Conservation (phyloP, 306 rosid genomes). For the Myrica gale region DNA sequence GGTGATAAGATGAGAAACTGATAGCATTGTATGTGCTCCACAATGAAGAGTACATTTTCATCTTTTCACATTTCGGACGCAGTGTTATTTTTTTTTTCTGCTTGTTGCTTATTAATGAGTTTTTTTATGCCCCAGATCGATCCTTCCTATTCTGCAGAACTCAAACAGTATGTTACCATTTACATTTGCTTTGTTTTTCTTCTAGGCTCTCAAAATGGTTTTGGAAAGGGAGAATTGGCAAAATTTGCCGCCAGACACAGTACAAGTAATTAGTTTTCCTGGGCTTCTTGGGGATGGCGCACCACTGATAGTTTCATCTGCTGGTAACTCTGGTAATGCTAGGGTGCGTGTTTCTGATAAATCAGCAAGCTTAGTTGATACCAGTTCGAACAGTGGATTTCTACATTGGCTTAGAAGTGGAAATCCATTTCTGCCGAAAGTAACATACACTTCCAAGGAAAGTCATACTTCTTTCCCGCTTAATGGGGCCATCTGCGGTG, state of each 20-base stretch:
- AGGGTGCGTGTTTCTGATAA: conserved; percentile 47
- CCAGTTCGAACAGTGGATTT: conserved; percentile 59
- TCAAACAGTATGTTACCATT: conserved; percentile 13
- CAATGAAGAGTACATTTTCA: not conserved
- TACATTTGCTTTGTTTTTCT: conserved; percentile 21
- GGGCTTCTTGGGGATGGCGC: conserved; percentile 98
- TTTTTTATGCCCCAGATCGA: conserved; percentile 17
- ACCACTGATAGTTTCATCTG: conserved; percentile 66
- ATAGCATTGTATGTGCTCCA: not conserved
- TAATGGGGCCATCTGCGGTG: conserved; percentile 56
- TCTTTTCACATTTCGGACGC: not conserved
- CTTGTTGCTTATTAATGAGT: conserved; percentile 24
- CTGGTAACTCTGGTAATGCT: conserved; percentile 41
- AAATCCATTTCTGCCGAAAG: conserved; percentile 74
- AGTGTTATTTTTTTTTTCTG: not conserved
- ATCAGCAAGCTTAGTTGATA: conserved; percentile 44
- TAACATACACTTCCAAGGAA: conserved; percentile 50
- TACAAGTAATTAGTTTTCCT: conserved; percentile 84
- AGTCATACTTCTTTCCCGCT: conserved; percentile 41
- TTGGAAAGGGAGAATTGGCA: conserved; percentile 90
- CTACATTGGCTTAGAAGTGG: conserved; percentile 72
- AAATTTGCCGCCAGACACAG: conserved; percentile 71
- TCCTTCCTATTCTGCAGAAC: conserved; percentile 6
- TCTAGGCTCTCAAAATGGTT: conserved; percentile 94
- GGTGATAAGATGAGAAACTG: not conserved